Evolutionary conservation across 2,329 filamentous ascomycete genomes (phyloP).

Genomic region (Tolypocladium amazonense): DNA sequence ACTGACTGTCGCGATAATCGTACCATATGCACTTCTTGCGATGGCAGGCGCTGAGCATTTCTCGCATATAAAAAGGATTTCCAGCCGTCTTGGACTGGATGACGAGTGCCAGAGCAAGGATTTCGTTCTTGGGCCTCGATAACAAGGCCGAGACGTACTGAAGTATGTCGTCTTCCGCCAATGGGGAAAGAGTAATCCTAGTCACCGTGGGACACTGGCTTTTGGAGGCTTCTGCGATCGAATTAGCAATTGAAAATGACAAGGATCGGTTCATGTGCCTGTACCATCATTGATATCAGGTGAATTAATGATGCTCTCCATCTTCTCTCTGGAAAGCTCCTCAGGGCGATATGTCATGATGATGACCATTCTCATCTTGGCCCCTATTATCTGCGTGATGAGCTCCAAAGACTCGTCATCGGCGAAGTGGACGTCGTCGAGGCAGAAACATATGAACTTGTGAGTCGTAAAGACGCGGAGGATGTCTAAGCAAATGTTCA

Average conservation of each 20-base stretch:
- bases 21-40: conserved; percentile 85
- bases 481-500: conserved; percentile 83
- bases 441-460: conserved; percentile 77
- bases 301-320: conserved; percentile 44
- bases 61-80: conserved; percentile 83
- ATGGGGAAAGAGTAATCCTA: conserved; percentile 58
- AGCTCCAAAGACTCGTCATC: conserved; percentile 81
- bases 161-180: conserved; percentile 70
- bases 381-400: conserved; percentile 67
- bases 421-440: conserved; percentile 86
- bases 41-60: conserved; percentile 82
- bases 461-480: conserved; percentile 70
- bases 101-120: conserved; percentile 69
- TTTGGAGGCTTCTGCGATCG: conserved; percentile 27
- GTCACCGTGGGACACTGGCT: conserved; percentile 49
- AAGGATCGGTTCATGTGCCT: background rate
- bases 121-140: conserved; percentile 59
- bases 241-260: conserved; percentile 10
- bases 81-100: conserved; percentile 82
- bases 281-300: conserved; percentile 39
- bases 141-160: conserved; percentile 76
- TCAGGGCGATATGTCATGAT: conserved; percentile 67
- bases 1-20: conserved; percentile 70
- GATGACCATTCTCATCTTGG: conserved; percentile 71
- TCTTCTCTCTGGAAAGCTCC: conserved; percentile 45